Evolutionary conservation across 441 rosid genomes (phyloP).

Genomic region (Populus trichocarpa): DNA sequence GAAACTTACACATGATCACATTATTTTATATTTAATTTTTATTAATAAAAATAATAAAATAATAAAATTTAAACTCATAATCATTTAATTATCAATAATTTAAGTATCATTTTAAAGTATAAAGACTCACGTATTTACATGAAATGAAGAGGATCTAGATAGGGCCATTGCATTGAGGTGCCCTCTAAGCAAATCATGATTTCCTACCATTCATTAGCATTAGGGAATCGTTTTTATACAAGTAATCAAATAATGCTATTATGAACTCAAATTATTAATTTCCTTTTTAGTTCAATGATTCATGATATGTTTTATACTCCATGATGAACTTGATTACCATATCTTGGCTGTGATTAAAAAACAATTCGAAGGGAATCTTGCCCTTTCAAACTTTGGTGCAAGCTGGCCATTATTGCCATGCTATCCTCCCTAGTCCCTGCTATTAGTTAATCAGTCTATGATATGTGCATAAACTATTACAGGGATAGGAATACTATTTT

Average conservation of each 20-base stretch:
- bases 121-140: not conserved
- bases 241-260: not conserved
- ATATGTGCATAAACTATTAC: not conserved
- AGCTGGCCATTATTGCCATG: too few relatives aligned
- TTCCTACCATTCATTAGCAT: not conserved
- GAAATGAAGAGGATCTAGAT: not conserved
- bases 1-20: too few relatives aligned
- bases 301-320: conserved; percentile 1
- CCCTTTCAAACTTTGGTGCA: conserved; percentile 6
- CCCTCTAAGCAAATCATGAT: not conserved
- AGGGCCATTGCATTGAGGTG: not conserved
- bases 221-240: not conserved
- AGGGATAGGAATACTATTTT: too few relatives aligned
- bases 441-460: not conserved
- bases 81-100: too few relatives aligned
- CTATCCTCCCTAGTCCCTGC: not conserved
- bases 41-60: too few relatives aligned
- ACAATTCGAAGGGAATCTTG: conserved; percentile 19
- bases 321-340: not conserved
- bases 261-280: not conserved
- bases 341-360: not conserved
- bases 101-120: too few relatives aligned
- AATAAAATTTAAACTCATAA: too few relatives aligned
- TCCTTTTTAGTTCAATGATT: conserved; percentile 2
- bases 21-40: too few relatives aligned